Conservation (phyloP, 2,329 filamentous ascomycete species). For the Tolypocladium nubicola region DNA sequence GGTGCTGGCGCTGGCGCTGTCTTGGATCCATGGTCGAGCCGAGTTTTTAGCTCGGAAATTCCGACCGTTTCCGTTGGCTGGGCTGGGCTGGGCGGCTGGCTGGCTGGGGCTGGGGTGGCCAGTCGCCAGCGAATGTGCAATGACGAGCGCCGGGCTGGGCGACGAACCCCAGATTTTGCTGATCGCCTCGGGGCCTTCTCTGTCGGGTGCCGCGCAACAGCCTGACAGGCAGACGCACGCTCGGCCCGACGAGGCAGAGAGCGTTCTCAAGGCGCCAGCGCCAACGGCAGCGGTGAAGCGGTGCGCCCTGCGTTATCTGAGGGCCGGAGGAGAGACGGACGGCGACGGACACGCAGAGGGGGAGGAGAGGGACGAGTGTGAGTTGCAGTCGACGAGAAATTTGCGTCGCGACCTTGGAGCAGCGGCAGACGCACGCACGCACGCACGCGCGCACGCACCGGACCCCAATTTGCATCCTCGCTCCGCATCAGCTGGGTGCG, state of each 20-base stretch:
- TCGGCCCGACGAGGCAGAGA: not conserved
- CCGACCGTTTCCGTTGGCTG: conserved; percentile 5
- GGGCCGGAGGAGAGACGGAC: not conserved
- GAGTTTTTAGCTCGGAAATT: conserved; percentile 24
- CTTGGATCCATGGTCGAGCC: conserved; percentile 21
- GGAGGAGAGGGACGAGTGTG: not conserved
- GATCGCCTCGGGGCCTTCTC: not conserved
- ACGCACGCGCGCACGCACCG: not conserved
- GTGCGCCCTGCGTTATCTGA: not conserved
- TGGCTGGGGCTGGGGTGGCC: not conserved
- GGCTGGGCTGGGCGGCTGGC: not conserved
- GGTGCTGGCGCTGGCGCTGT: conserved; percentile 12
- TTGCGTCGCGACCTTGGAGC: not conserved
- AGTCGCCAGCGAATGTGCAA: not conserved
- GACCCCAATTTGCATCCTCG: not conserved
- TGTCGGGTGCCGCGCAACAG: not conserved
- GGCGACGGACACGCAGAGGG: not conserved
- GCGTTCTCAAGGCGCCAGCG: not conserved
- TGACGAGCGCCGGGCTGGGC: not conserved
- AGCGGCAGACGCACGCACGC: not conserved
- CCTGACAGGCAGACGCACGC: not conserved
- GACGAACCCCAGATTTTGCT: not conserved
- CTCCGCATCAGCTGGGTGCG: not conserved
- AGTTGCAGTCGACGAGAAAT: not conserved
- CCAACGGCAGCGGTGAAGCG: not conserved